Percentiles rank a stretch among this genome's conserved stretches.
phyloP scores from a whole-genome alignment of 805 yeast species.

The Candida orba region DNA sequence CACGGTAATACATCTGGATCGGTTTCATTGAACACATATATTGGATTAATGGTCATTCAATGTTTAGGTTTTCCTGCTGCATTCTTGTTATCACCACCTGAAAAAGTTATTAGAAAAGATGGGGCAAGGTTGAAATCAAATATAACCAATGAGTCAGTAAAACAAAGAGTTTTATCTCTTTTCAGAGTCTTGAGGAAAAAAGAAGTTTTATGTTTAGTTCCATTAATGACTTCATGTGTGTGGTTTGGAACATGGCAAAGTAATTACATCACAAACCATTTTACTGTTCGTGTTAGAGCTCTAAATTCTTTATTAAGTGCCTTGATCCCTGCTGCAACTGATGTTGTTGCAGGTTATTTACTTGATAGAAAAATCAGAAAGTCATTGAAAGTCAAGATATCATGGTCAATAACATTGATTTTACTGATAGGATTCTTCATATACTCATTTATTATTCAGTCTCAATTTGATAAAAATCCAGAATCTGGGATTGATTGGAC shows the following conservation, averaged over 20 bases:
- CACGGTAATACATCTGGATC: slow-evolving; percentile 11
- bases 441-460: slow-evolving; percentile 15
- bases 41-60: slow-evolving; percentile 21
- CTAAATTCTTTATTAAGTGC: slow-evolving; percentile 21
- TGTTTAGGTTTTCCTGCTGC: slow-evolving; percentile 21
- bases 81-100: slow-evolving; percentile 19
- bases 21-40: slow-evolving; percentile 22
- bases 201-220: slow-evolving; percentile 17
- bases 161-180: slow-evolving; percentile 2
- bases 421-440: slow-evolving; percentile 15
- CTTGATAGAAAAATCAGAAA: slow-evolving; percentile 12
- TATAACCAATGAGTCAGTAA: slow-evolving; percentile 6
- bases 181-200: slow-evolving; percentile 9
- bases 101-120: slow-evolving; percentile 24
- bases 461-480: slow-evolving; percentile 7
- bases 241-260: slow-evolving; percentile 23
- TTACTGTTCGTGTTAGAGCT: slow-evolving; percentile 22
- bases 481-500: slow-evolving; percentile 17
- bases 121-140: slow-evolving; percentile 15
- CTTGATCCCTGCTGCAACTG: slow-evolving; percentile 13
- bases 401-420: slow-evolving; percentile 13
- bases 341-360: slow-evolving; percentile 14
- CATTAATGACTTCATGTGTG: slow-evolving; percentile 14
- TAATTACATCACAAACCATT: slow-evolving; percentile 20
- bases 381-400: slow-evolving; percentile 12